Percentiles rank a stretch among this genome's conserved stretches.
Conservation (phyloP, 495 filamentous ascomycete species). For the Saxophila tyrrhenica region DNA sequence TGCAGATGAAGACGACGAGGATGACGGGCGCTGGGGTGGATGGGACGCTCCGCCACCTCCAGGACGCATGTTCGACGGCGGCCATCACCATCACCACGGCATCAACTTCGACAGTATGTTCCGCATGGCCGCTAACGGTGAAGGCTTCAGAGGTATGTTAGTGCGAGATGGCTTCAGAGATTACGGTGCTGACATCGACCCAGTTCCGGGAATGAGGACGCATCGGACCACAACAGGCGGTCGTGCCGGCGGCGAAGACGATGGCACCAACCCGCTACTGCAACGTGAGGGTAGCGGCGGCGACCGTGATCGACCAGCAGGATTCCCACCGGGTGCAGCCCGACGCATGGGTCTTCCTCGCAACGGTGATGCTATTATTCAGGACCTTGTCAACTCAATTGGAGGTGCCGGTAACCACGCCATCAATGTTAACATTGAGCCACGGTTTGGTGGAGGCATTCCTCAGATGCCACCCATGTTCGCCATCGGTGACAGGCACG, state of each 20-base stretch:
- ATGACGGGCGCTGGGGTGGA: conserved; percentile 47
- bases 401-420: neutral
- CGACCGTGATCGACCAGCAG: conserved; percentile 14
- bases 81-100: conserved; percentile 37
- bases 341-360: conserved; percentile 2
- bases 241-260: conserved; percentile 45
- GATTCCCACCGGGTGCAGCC: conserved; percentile 15
- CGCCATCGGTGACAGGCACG: neutral
- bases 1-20: conserved; percentile 18
- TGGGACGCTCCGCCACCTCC: conserved; percentile 35
- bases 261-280: conserved; percentile 69
- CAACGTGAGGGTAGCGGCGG: conserved; percentile 20
- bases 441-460: neutral
- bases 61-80: conserved; percentile 32
- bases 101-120: conserved; percentile 11
- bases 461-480: conserved; percentile 7
- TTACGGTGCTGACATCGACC: neutral
- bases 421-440: conserved; percentile 15
- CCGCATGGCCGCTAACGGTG: conserved; percentile 14
- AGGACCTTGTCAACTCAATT: conserved; percentile 13
- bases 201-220: conserved; percentile 30
- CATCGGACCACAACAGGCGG: conserved; percentile 39
- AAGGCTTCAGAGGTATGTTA: conserved; percentile 5
- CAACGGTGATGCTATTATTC: conserved; percentile 7
- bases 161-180: neutral